Evolutionary conservation across 306 rosid species (phyloP), one percentile per base, ranked within the genome.

Genomic region (Senna tora): DNA sequence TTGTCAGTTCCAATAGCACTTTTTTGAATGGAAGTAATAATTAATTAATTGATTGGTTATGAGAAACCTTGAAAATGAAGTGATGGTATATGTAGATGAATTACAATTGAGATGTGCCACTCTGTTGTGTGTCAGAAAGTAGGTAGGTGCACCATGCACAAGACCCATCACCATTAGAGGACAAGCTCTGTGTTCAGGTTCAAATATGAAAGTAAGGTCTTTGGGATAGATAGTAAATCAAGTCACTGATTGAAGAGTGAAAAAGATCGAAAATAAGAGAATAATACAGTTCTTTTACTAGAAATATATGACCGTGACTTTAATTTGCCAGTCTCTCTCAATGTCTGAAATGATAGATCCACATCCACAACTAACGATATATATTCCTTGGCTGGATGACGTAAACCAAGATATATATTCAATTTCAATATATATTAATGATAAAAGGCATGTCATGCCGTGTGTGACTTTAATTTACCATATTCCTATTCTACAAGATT

Each of bases 141-240:
- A 39, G 46, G 25, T 64, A 74, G 71, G 54, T 73, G 38, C 20
- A 30, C 38, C 20, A 25, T 25, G 30, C 30, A 65, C 57, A 46
- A 65, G 71, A 65, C 57, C 71, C 33, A 46, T 65, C 39, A 15
- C 21, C 72, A 67, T 49, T 53, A 20, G 64, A 21, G 64, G 74
- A 53, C 53, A 54, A 56, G 3, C 46, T 43, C 33, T 34, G 25
- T 36, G 30, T n/a, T n/a, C 30, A 25, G 30, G 42, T 32, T 41
- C 46, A 41, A 64, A 54, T 53, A 28, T 67, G 62, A 38, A 33
- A 55, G 45, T 7, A 9, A 1, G 65, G 16, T 7, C 38, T 41
- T 71, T 56, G 66, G 5, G 21, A 14, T 42, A 55, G 21, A 14
- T 42, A 55, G 43, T 36, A 56, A 71, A 56, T 71, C 53, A 12